Percentiles rank a stretch among this genome's conserved stretches.
phyloP scores from a whole-genome alignment of 2,329 filamentous ascomycete species.

The Fusarium nygamai region DNA sequence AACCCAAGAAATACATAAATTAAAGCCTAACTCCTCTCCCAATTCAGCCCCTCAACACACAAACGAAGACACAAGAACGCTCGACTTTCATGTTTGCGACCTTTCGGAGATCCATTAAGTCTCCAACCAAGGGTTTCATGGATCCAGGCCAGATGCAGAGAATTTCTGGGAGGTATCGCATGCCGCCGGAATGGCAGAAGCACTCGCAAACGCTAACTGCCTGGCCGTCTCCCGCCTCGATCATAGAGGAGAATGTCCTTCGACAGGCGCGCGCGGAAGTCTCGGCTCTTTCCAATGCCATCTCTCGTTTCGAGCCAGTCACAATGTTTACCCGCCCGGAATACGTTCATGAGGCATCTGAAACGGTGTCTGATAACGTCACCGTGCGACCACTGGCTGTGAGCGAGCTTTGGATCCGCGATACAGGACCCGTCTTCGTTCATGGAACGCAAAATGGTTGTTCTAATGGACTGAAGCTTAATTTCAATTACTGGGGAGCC shows the following conservation, averaged over 20 bases:
- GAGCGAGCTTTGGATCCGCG: conserved; percentile 44
- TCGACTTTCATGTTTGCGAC: neutral
- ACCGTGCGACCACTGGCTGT: conserved; percentile 1
- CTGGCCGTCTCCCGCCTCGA: conserved; percentile 16
- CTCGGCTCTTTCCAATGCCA: conserved; percentile 37
- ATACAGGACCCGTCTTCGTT: conserved; percentile 42
- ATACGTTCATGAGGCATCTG: neutral
- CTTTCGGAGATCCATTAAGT: neutral
- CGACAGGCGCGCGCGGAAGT: conserved; percentile 31
- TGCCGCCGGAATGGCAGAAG: conserved; percentile 27
- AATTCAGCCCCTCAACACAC: neutral
- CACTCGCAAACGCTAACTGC: conserved; percentile 26
- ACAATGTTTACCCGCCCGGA: conserved; percentile 27
- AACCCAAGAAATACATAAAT: neutral
- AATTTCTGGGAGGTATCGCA: neutral
- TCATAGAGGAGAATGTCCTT: neutral
- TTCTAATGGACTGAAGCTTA: conserved; percentile 35
- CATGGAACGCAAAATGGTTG: neutral
- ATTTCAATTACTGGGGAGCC: conserved; percentile 46
- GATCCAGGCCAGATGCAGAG: neutral
- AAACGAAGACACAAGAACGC: neutral
- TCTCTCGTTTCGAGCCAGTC: conserved; percentile 42
- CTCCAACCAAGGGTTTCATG: neutral
- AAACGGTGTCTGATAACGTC: conserved; percentile 6
- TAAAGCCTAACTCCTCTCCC: neutral